Evolutionary conservation across 345 rosid species (phyloP).

Genomic region (Salix caprea): DNA sequence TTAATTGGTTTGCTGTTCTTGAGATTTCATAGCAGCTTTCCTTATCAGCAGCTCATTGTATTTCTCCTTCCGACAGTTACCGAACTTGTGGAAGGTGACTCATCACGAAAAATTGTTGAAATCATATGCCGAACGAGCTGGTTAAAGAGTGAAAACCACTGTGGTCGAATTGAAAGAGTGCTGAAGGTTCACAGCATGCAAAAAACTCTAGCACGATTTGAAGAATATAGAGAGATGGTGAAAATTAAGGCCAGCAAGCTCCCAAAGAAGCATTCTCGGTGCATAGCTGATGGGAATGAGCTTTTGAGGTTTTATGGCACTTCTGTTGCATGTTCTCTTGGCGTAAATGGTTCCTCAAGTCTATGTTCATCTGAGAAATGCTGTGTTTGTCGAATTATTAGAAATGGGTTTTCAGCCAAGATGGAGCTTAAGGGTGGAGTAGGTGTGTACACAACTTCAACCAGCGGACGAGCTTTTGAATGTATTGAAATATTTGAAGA

Average conservation of each 20-base stretch:
- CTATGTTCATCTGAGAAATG: constrained; percentile 74
- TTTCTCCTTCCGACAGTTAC: constrained; percentile 50
- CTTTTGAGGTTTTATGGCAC: constrained; percentile 88
- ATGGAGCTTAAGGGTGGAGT: constrained; percentile 71
- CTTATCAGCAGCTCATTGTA: constrained; percentile 9
- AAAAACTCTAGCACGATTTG: constrained; percentile 81
- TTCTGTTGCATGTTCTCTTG: constrained; percentile 78
- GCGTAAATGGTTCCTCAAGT: constrained; percentile 75
- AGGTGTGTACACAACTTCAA: constrained; percentile 91
- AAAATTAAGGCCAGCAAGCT: constrained; percentile 81
- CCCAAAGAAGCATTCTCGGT: constrained; percentile 85
- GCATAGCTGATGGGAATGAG: constrained; percentile 95
- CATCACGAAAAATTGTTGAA: constrained; percentile 97
- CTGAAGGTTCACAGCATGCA: constrained; percentile 96
- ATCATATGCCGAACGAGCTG: constrained; percentile 90
- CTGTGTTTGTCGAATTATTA: constrained; percentile 69
- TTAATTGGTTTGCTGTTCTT: neutral
- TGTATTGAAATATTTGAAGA: constrained; percentile 41
- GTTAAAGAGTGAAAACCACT: constrained; percentile 79
- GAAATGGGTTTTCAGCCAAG: constrained; percentile 76
- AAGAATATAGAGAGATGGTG: constrained; percentile 85
- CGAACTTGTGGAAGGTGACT: constrained; percentile 95
- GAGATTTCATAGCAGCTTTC: constrained; percentile 3
- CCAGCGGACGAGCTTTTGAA: constrained; percentile 90
- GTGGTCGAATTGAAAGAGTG: constrained; percentile 88